Evolutionary conservation across 176 grass and related monocot species (phyloP), one percentile per base, ranked within the genome.

Genomic region (Miscanthus lutarioriparius): DNA sequence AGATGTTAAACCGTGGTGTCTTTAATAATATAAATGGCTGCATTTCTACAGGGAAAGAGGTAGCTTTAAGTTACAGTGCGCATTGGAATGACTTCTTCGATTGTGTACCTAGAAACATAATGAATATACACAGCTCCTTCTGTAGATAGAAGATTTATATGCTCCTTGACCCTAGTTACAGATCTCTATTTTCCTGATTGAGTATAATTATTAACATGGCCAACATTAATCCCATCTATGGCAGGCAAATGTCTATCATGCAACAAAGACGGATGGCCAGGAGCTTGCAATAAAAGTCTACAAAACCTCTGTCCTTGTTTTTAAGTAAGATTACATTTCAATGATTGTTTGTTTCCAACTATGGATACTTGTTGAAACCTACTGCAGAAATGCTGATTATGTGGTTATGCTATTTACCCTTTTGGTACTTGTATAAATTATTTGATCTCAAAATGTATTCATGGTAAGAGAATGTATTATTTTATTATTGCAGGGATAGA

Each of bases 221-320:
- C 68, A 61, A 39, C 26, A 66, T 80, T 67, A 59, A 67, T 38
- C 36, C 35, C 67, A 17, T 75, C 35, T 67, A 8, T 70, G 67
- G 81, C 82, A 98, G 96, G 96, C 96, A 78, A 98, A 98, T 94
- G 96, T 98, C 63, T 98, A 98, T 90, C 93, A 98, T 83, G 96
- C 96, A 71, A 95, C 93, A 79, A 96, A 94, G 70, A 74, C 75
- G 41, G 89, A 98, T 91, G 96, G 93, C 17, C 80, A 89, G 86
- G 93, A 98, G 85, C 72, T 95, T 53, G 93, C 96, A 74, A 93
- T 98, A 43, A 98, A 98, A 93, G 80, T 98, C 73, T 98, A 98
- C 64, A 98, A 98, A 86, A 98, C 96, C 44, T 98, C 96, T 80
- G 96, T 98, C 84, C 96, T 98, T 78, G 93, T 98, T 85, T 98